phyloP scores from a whole-genome alignment of 257 asterid genomes.

The Solanum rostratum region DNA sequence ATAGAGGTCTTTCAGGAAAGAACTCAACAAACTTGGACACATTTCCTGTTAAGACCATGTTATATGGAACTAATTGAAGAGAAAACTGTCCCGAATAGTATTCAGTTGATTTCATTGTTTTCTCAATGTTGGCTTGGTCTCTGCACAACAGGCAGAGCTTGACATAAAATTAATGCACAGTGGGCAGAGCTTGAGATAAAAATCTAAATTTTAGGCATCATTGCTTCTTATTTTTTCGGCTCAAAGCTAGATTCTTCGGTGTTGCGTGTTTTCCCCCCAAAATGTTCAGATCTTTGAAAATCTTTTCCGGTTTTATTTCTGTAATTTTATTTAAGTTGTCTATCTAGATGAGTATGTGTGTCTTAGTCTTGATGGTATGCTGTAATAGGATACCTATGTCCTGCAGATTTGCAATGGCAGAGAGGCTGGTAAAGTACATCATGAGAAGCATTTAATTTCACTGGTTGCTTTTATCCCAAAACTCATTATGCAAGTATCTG shows the following conservation, averaged over 20 bases:
- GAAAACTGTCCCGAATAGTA: not conserved
- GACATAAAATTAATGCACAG: not conserved
- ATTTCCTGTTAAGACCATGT: not conserved
- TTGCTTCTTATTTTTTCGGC: not conserved
- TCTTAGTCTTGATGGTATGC: not conserved
- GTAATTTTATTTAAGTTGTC: not conserved
- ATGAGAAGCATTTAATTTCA: conserved; percentile 60
- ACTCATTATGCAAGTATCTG: conserved; percentile 36
- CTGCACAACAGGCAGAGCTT: not conserved
- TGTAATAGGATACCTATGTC: not conserved
- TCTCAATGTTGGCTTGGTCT: not conserved
- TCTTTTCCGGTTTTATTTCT: not conserved
- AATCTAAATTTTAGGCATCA: not conserved
- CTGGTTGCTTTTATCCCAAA: conserved; percentile 64
- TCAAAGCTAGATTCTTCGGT: not conserved
- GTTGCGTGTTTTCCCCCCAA: not conserved
- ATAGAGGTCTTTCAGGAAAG: not conserved
- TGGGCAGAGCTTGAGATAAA: not conserved
- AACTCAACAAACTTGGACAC: not conserved
- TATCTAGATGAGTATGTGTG: not conserved
- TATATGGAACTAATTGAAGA: not conserved
- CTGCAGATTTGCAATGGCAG: conserved; percentile 37
- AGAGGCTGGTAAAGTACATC: conserved; percentile 32
- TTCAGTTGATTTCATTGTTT: not conserved
- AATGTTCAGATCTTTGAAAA: not conserved